A percentile compares a stretch with the other conserved stretches of the same genome.
phyloP scores from a whole-genome alignment of 306 rosid species.

The Prunus salicina region DNA sequence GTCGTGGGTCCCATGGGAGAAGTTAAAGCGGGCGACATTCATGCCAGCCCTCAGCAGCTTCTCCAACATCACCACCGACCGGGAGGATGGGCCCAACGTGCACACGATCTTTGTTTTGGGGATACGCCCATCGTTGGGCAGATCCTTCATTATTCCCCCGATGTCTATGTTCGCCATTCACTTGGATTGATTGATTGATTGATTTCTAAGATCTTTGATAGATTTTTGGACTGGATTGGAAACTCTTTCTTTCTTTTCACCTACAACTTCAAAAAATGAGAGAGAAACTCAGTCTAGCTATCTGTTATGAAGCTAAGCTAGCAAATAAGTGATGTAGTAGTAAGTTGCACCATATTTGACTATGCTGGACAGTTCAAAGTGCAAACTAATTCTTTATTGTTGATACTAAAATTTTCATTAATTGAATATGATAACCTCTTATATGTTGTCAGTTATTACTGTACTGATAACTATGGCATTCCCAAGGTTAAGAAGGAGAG shows the following conservation, averaged over 20 bases:
- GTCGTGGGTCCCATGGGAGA: constrained; percentile 88
- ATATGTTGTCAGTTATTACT: too few relatives aligned
- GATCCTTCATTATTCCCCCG: constrained; percentile 72
- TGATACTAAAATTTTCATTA: too few relatives aligned
- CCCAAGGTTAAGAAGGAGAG: too few relatives aligned
- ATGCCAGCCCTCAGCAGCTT: constrained; percentile 89
- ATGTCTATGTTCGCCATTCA: constrained; percentile 77
- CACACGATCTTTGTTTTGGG: constrained; percentile 93
- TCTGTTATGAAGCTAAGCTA: neutral
- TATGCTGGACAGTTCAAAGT: neutral
- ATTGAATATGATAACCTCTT: too few relatives aligned
- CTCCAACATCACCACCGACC: constrained; percentile 71
- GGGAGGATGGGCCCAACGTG: constrained; percentile 86
- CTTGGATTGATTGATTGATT: neutral
- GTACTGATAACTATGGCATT: too few relatives aligned
- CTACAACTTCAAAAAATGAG: neutral
- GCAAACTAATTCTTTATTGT: neutral
- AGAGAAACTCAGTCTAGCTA: neutral
- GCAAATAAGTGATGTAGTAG: neutral
- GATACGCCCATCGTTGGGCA: constrained; percentile 66
- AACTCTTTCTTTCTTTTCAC: neutral
- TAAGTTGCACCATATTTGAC: too few relatives aligned
- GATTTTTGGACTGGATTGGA: neutral
- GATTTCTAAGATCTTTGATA: neutral
- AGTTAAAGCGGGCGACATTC: constrained; percentile 95